Evolutionary conservation across 345 rosid genomes (phyloP).

Genomic region (Brassica juncea): DNA sequence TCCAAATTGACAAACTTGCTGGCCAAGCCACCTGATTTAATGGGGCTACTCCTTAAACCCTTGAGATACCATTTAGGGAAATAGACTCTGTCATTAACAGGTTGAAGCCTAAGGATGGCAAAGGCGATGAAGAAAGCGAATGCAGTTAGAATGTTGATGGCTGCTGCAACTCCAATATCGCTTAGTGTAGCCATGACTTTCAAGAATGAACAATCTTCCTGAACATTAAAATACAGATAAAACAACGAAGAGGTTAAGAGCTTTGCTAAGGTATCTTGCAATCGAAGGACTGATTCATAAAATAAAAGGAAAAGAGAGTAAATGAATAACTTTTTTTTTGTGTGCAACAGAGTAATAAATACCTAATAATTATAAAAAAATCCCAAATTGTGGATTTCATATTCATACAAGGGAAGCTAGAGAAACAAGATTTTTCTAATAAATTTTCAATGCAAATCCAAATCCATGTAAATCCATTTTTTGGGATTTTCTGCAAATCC

Average conservation of each 20-base stretch:
- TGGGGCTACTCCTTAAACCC: constrained; percentile 73
- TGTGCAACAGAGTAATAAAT: background rate
- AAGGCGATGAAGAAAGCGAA: constrained; percentile 74
- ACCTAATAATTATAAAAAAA: background rate
- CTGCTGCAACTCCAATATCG: constrained; percentile 84
- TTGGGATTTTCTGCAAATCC: too few relatives aligned
- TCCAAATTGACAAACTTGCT: constrained; percentile 80
- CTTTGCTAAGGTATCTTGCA: constrained; percentile 17
- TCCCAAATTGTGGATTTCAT: background rate
- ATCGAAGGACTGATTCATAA: constrained; percentile 21
- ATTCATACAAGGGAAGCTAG: background rate
- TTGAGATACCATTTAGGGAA: constrained; percentile 94
- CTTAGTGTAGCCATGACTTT: constrained; percentile 68
- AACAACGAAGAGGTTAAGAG: background rate
- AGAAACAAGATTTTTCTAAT: too few relatives aligned
- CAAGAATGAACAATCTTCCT: constrained; percentile 23
- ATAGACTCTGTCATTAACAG: constrained; percentile 86
- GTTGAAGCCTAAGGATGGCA: constrained; percentile 83
- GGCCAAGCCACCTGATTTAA: constrained; percentile 53
- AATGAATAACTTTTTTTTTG: too few relatives aligned
- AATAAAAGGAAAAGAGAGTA: background rate
- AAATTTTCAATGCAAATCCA: too few relatives aligned
- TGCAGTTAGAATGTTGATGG: constrained; percentile 77
- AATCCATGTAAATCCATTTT: too few relatives aligned
- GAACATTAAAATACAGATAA: background rate